These are phyloP conservation scores for Malus sieversii DNA, from an alignment of 306 rosid genomes.

Conservation along the genomic window DNA sequence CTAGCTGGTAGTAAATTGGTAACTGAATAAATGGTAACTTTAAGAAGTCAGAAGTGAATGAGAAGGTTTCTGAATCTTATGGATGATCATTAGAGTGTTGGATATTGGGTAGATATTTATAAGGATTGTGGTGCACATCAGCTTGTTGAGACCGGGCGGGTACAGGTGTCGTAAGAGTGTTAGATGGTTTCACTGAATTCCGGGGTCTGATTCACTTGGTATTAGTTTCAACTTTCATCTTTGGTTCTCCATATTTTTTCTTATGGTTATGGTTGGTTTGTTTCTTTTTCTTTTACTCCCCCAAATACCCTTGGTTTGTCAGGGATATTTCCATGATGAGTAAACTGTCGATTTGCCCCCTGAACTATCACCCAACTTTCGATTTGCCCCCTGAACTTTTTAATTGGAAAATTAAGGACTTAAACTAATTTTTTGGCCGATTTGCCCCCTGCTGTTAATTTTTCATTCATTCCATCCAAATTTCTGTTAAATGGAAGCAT, in stretches of 20 bases:
- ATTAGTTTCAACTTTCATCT: conserved; percentile 16
- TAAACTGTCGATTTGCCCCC: too few relatives aligned
- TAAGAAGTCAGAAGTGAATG: too few relatives aligned
- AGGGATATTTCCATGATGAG: background rate
- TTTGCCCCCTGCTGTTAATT: too few relatives aligned
- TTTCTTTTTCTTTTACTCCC: background rate
- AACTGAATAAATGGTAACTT: too few relatives aligned
- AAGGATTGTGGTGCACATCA: background rate
- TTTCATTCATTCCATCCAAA: too few relatives aligned
- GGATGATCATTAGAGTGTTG: conserved; percentile 22
- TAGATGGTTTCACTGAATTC: conserved; percentile 52
- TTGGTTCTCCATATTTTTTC: background rate
- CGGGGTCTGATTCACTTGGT: conserved; percentile 35
- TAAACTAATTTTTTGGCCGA: too few relatives aligned
- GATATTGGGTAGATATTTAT: conserved; percentile 32
- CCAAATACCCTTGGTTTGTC: conserved; percentile 4
- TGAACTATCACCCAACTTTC: too few relatives aligned
- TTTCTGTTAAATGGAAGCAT: too few relatives aligned
- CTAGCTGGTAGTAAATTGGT: too few relatives aligned
- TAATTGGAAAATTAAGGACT: too few relatives aligned
- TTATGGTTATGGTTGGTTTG: background rate
- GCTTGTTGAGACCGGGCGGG: background rate
- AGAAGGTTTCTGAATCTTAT: background rate
- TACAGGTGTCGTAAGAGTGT: conserved; percentile 1
- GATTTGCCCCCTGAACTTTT: too few relatives aligned